Evolutionary conservation across 129 eudicot genomes (phyloP).

Genomic region (Chrysanthemum makinoi): DNA sequence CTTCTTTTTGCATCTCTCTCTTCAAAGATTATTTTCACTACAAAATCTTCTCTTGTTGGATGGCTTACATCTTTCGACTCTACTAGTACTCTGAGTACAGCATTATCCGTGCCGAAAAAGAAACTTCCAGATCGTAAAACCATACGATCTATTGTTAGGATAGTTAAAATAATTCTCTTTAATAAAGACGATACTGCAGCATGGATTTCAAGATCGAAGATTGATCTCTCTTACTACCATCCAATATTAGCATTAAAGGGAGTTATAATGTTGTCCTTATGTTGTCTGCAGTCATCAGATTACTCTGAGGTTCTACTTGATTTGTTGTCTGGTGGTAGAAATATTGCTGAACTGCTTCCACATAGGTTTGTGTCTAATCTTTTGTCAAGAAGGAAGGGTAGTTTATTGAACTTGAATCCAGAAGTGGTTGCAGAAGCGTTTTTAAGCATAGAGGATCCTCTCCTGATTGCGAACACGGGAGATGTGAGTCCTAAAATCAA

Average conservation of each 20-base stretch:
- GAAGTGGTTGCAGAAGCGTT: constrained; percentile 1
- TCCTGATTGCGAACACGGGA: background rate
- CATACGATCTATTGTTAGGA: too few species aligned
- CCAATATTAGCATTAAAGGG: too few species aligned
- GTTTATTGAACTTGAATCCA: background rate
- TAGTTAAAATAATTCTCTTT: too few species aligned
- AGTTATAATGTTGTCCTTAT: too few species aligned
- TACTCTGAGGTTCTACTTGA: background rate
- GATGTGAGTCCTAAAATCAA: too few species aligned
- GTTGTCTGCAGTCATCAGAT: background rate
- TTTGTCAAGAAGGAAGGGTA: background rate
- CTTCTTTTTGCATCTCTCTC: background rate
- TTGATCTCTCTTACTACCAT: too few species aligned
- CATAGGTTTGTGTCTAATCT: background rate
- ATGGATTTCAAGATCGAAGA: too few species aligned
- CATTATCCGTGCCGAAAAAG: background rate
- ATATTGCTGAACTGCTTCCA: background rate
- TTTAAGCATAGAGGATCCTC: background rate
- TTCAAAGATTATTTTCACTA: background rate
- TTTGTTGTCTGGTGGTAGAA: background rate
- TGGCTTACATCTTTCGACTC: background rate
- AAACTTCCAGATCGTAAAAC: background rate
- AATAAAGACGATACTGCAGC: background rate
- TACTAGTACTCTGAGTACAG: background rate
- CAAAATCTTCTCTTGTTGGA: background rate